A percentile compares a stretch with the other conserved stretches of the same genome.
Conservation (phyloP, 495 filamentous ascomycete species). For the Penicillium herquei region DNA sequence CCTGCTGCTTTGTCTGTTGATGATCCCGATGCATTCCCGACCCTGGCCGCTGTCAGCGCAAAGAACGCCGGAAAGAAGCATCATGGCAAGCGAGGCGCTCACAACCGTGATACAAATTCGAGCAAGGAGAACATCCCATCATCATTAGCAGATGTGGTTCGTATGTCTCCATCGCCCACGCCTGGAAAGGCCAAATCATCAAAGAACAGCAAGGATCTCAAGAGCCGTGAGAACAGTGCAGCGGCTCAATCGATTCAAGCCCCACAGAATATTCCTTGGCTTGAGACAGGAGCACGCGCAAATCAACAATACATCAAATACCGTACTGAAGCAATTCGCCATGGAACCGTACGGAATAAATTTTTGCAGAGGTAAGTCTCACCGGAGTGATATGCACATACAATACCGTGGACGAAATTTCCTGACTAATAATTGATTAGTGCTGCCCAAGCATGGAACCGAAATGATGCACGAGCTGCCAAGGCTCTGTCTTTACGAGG, state of each 20-base stretch:
- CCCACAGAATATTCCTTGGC: conserved; percentile 93
- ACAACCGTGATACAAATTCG: conserved; percentile 50
- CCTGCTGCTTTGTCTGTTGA: conserved; percentile 76
- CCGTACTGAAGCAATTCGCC: conserved; percentile 90
- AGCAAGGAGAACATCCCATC: conserved; percentile 68
- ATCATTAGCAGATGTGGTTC: conserved; percentile 92
- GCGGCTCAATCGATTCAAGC: conserved; percentile 78
- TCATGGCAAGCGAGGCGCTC: conserved; percentile 82
- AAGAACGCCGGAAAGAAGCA: conserved; percentile 79
- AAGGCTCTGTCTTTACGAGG: conserved; percentile 92
- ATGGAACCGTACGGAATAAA: conserved; percentile 93
- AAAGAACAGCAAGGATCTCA: conserved; percentile 43
- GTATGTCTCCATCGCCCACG: conserved; percentile 81
- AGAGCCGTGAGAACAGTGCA: conserved; percentile 72
- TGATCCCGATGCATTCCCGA: conserved; percentile 94
- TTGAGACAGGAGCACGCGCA: conserved; percentile 86
- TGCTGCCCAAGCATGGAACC: conserved; percentile 99
- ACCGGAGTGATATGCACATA: too few species aligned
- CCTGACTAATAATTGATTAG: conserved; percentile 42
- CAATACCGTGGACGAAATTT: too few species aligned
- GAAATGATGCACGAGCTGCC: conserved; percentile 93
- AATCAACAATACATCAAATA: conserved; percentile 95
- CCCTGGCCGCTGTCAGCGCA: conserved; percentile 75
- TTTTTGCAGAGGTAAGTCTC: conserved; percentile 82
- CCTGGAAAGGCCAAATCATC: conserved; percentile 50